phyloP scores from a whole-genome alignment of 176 grass and related monocot species.

The Tillandsia fasciculata region DNA sequence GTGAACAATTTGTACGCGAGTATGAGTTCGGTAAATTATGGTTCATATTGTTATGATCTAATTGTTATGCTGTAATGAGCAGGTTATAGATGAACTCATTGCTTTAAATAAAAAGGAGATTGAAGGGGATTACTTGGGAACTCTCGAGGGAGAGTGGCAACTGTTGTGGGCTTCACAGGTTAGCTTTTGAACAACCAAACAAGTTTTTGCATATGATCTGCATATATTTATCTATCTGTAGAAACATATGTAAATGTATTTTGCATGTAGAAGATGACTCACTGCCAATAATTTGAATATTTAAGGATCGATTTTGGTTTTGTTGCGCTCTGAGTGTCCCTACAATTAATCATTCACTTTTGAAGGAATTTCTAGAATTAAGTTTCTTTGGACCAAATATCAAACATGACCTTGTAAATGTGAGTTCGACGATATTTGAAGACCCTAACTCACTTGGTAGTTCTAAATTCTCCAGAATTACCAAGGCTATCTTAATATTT shows the following conservation, averaged over 20 bases:
- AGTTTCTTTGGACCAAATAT: too few relatives aligned
- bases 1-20: conserved; percentile 4
- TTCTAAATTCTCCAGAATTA: too few relatives aligned
- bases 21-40: neutral
- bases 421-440: too few relatives aligned
- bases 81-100: conserved; percentile 63
- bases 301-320: too few relatives aligned
- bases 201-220: conserved; percentile 3
- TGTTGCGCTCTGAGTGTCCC: too few relatives aligned
- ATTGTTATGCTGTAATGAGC: conserved; percentile 6
- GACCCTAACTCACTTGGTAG: too few relatives aligned
- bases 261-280: neutral
- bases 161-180: conserved; percentile 83
- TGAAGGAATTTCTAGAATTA: too few relatives aligned
- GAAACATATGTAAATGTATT: neutral
- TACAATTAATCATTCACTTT: too few relatives aligned
- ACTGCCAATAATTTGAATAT: too few relatives aligned
- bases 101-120: conserved; percentile 27
- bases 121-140: conserved; percentile 29
- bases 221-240: neutral
- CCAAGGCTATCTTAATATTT: neutral
- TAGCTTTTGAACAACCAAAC: conserved; percentile 13
- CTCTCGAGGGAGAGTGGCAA: conserved; percentile 80
- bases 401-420: too few relatives aligned
- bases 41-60: neutral